Evolutionary conservation across 1,284 basidiomycete species (phyloP), one percentile per base, ranked within the genome.

Genomic region (Mycosarcoma maydis): DNA sequence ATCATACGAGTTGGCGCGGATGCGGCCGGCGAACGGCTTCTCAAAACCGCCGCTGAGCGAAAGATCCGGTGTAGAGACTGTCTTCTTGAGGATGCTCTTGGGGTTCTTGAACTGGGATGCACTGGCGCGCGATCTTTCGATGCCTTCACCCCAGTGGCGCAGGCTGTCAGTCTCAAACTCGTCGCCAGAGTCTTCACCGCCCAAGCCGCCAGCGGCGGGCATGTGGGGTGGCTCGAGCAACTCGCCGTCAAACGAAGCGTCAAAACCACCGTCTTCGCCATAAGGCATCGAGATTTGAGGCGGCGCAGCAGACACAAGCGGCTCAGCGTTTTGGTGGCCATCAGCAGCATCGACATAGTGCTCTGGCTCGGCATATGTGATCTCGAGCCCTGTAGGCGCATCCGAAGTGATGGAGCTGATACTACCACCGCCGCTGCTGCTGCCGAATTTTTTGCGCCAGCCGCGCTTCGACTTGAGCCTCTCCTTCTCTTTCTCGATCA

Each of bases 61-160:
- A n/a, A 71, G 54, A 17, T 76, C 60, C 5, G 67, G 58, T 14
- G 49, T 68, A 26, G 72, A 74, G 33, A 55, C 53, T 19, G 62
- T 74, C 51, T 64, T 53, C 86, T 96, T 97, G 68, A 98, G 84
- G 70, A 98, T 97, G 32, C 94, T 90, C 83, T 87, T 91, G 39
- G 88, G 85, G 7, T 94, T 92, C 72, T 83, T 79, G 84, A 86
- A 67, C 84, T 85, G 82, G 84, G 85, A 87, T 56, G 88, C 83
- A 78, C 90, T 88, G 66, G 86, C 86, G 50, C 65, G 81, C 73
- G 78, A 82, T 87, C 90, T 90, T 88, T 92, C 44, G 88, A 85
- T 80, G 84, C 86, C 80, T 86, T 90, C 72, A 89, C 89, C 42
- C 70, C 83, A 73, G 55, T 82, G 79, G 42, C 77, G 76, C 51